Percentiles rank a stretch among this genome's conserved stretches.
phyloP scores from a whole-genome alignment of 306 rosid genomes.

The Acacia melanoxylon region DNA sequence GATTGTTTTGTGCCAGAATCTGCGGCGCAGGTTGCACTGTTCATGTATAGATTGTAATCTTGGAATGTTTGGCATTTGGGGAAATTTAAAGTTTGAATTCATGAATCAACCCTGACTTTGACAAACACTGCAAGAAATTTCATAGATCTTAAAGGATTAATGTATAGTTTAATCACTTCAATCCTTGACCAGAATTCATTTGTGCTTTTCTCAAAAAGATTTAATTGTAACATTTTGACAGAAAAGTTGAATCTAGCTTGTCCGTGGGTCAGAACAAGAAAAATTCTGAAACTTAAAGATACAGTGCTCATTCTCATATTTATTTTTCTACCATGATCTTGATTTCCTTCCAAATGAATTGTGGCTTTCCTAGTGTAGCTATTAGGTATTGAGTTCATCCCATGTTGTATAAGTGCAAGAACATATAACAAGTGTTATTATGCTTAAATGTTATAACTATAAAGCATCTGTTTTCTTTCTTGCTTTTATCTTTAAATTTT shows the following conservation, averaged over 20 bases:
- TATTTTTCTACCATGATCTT: background rate
- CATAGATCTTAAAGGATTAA: background rate
- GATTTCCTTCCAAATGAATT: background rate
- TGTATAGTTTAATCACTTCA: too few species aligned
- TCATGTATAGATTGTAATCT: slow-evolving; percentile 48
- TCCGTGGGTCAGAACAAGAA: background rate
- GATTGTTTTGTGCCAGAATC: slow-evolving; percentile 81
- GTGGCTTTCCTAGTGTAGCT: too few species aligned
- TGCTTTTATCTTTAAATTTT: background rate
- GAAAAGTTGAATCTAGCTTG: background rate
- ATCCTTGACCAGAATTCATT: too few species aligned
- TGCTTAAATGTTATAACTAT: background rate
- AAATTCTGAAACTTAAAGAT: too few species aligned
- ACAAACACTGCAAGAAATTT: background rate
- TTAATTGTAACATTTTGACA: background rate
- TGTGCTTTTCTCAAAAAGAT: too few species aligned
- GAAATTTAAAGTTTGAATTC: background rate
- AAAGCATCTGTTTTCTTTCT: background rate
- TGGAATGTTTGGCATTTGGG: background rate
- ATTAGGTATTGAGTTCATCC: too few species aligned
- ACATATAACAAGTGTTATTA: background rate
- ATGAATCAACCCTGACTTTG: background rate
- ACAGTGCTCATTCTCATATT: background rate
- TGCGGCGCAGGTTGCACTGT: slow-evolving; percentile 77
- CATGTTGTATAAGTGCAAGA: too few species aligned